Conservation (phyloP, 371 early-diverging fungal genomes). For the Saksenaea vasiformis region DNA sequence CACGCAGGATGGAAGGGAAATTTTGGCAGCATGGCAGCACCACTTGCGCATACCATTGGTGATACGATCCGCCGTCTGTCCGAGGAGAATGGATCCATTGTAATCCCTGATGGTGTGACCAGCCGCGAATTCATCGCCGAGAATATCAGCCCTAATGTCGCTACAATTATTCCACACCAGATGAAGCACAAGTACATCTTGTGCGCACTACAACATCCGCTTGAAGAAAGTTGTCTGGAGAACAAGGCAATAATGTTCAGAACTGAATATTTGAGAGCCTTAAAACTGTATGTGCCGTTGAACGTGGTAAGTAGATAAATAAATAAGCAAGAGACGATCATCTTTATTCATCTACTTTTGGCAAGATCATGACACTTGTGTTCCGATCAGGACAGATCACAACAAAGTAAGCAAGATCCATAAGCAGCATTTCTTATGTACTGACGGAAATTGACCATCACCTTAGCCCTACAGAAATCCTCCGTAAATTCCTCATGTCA, state of each 20-base stretch:
- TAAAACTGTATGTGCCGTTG: constrained; percentile 71
- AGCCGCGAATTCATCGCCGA: constrained; percentile 55
- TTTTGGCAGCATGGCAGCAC: constrained; percentile 58
- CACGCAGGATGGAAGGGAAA: constrained; percentile 64
- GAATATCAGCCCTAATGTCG: constrained; percentile 60
- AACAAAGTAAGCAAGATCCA: constrained; percentile 37
- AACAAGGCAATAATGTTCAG: constrained; percentile 41
- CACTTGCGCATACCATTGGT: constrained; percentile 43
- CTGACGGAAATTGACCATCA: neutral
- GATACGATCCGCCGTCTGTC: constrained; percentile 39
- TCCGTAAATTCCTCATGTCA: constrained; percentile 51
- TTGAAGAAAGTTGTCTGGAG: constrained; percentile 53
- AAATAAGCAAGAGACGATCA: neutral
- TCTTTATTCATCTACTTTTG: neutral
- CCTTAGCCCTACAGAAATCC: constrained; percentile 35
- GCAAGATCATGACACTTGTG: constrained; percentile 57
- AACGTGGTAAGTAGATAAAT: constrained; percentile 56
- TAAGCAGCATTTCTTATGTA: neutral
- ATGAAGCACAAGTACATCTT: constrained; percentile 67
- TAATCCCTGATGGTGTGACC: constrained; percentile 43
- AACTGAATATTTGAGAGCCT: constrained; percentile 56
- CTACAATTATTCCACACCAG: constrained; percentile 41
- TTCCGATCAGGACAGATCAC: constrained; percentile 49
- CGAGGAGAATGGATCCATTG: constrained; percentile 36
- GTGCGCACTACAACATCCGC: constrained; percentile 78